Conservation (phyloP, 257 asterid genomes). For the Handroanthus guayacan region DNA sequence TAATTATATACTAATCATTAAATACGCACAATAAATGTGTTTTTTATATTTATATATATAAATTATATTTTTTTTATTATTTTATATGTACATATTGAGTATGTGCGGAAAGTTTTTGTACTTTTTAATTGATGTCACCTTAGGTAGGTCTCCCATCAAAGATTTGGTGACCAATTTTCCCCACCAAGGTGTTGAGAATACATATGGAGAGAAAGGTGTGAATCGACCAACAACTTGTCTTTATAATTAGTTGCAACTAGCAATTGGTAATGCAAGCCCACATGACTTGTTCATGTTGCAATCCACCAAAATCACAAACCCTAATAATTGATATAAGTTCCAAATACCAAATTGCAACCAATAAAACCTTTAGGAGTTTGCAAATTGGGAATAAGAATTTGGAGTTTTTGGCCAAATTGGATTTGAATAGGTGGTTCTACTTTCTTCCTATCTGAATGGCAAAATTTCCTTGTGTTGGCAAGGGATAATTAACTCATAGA, state of each 20-base stretch:
- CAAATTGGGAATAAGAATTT: neutral
- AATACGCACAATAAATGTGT: too few relatives aligned
- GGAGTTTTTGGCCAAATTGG: neutral
- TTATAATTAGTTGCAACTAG: slow-evolving; percentile 18
- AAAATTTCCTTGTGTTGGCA: neutral
- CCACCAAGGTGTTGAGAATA: neutral
- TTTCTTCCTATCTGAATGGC: neutral
- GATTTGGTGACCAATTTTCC: neutral
- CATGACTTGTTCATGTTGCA: slow-evolving; percentile 32
- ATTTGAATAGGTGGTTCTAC: slow-evolving; percentile 24
- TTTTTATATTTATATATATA: too few relatives aligned
- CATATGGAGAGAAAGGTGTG: slow-evolving; percentile 26
- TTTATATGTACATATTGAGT: too few relatives aligned
- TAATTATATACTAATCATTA: too few relatives aligned
- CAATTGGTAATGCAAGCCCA: slow-evolving; percentile 32
- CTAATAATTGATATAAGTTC: neutral
- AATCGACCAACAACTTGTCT: slow-evolving; percentile 1
- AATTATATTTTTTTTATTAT: too few relatives aligned
- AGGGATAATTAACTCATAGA: too few relatives aligned
- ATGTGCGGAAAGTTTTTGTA: too few relatives aligned
- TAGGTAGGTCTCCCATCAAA: neutral
- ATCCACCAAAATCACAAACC: slow-evolving; percentile 36
- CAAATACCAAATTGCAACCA: slow-evolving; percentile 8
- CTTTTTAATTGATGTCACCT: too few relatives aligned
- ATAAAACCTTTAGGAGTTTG: neutral